Percentiles rank a stretch among this genome's conserved stretches.
Conservation (phyloP, 192 early-diverging fungal genomes). For the Rhizophagus clarus region DNA sequence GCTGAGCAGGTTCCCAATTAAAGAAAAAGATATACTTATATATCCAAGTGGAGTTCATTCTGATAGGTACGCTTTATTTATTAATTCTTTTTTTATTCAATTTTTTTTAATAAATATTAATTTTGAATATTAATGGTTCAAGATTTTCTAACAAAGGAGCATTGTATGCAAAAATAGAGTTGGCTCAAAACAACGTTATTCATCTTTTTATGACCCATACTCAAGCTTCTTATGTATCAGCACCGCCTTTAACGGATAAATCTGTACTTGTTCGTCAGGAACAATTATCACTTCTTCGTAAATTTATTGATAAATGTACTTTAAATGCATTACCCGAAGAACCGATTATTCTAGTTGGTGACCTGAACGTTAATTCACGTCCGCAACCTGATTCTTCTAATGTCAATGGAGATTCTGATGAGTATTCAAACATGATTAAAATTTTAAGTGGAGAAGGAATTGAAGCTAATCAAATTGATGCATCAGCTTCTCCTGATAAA, state of each 20-base stretch:
- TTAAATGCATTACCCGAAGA: conserved; percentile 42
- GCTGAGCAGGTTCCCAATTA: conserved; percentile 73
- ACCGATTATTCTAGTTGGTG: conserved; percentile 64
- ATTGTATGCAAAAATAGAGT: conserved; percentile 70
- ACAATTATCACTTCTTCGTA: conserved; percentile 69
- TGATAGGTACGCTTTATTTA: conserved; percentile 59
- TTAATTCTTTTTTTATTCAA: too few species aligned
- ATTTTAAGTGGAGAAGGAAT: conserved; percentile 50
- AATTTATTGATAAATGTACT: conserved; percentile 53
- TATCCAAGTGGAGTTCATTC: conserved; percentile 68
- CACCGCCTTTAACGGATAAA: conserved; percentile 54
- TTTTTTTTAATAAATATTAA: background rate
- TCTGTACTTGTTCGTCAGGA: conserved; percentile 58
- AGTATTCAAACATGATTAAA: conserved; percentile 61
- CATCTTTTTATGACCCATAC: conserved; percentile 86
- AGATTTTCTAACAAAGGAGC: conserved; percentile 75
- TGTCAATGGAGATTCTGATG: conserved; percentile 47
- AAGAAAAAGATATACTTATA: conserved; percentile 54
- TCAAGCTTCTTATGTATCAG: conserved; percentile 71
- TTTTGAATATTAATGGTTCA: background rate
- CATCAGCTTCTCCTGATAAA: background rate
- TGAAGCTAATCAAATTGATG: background rate
- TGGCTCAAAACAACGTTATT: conserved; percentile 49
- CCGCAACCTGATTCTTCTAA: conserved; percentile 28
- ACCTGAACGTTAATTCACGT: conserved; percentile 71